Conservation (phyloP, 805 yeast species). For the Nakazawaea populi region DNA sequence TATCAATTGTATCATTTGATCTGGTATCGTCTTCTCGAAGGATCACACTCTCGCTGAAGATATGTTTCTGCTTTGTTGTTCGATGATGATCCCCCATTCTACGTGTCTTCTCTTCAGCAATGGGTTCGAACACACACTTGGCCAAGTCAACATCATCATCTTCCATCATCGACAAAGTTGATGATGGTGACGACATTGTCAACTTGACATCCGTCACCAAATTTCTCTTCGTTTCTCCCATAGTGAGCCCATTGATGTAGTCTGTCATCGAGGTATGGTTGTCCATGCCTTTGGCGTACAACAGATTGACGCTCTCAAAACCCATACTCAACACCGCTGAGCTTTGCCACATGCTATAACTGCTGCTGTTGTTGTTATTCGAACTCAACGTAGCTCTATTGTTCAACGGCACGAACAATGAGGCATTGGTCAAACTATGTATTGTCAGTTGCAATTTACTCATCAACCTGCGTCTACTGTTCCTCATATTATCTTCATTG, state of each 20-base stretch:
- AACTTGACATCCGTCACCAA: conserved; percentile 35
- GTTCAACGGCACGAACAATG: conserved; percentile 51
- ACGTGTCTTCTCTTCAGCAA: conserved; percentile 11
- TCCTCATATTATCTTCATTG: neutral
- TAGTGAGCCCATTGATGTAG: conserved; percentile 35
- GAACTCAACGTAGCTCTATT: neutral
- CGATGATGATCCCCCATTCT: no score
- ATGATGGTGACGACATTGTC: neutral
- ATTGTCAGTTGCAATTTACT: conserved; percentile 42
- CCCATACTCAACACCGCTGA: conserved; percentile 30
- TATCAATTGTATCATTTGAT: neutral
- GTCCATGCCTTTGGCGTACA: conserved; percentile 30
- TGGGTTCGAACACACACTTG: no score
- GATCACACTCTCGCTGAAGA: neutral
- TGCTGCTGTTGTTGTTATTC: conserved; percentile 13
- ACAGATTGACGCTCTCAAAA: conserved; percentile 38
- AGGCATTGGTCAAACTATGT: conserved; percentile 39
- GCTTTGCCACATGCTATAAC: conserved; percentile 35
- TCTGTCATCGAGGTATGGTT: conserved; percentile 32
- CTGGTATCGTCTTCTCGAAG: neutral
- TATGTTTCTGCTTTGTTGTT: neutral
- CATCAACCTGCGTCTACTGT: conserved; percentile 12
- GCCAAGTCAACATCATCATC: no score
- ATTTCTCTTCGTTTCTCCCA: conserved; percentile 34
- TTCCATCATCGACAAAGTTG: no score